Evolutionary conservation across 768 basidiomycete species (phyloP).

Genomic region (Imleria badia): DNA sequence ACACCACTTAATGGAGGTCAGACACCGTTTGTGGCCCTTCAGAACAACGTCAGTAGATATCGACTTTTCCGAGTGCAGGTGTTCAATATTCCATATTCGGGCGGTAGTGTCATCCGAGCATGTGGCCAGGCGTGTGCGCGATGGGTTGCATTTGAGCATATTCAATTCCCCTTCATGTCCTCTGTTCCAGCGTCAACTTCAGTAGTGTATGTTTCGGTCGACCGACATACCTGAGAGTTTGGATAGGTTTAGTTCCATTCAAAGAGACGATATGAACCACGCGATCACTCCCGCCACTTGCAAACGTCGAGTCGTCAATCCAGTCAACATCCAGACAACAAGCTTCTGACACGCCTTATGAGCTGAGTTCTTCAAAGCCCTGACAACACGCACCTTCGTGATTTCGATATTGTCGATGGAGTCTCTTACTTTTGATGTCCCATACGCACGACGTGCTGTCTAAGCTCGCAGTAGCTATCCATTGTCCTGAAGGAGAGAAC

Average conservation of each 20-base stretch:
- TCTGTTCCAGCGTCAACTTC: conserved; percentile 34
- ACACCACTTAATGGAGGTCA: conserved; percentile 72
- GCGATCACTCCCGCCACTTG: conserved; percentile 70
- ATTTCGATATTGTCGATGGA: conserved; percentile 61
- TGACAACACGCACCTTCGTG: conserved; percentile 54
- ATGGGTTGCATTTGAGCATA: conserved; percentile 67
- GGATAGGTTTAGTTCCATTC: conserved; percentile 51
- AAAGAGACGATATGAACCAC: conserved; percentile 61
- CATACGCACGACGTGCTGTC: conserved; percentile 79
- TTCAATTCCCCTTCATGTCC: conserved; percentile 80
- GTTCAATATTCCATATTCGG: conserved; percentile 70
- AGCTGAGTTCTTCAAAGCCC: neutral
- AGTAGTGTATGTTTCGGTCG: neutral
- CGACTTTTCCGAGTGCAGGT: conserved; percentile 34
- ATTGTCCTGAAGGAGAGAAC: conserved; percentile 72
- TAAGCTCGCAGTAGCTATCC: conserved; percentile 74
- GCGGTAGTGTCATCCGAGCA: conserved; percentile 83
- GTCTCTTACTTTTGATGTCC: conserved; percentile 62
- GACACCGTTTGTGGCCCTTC: conserved; percentile 62
- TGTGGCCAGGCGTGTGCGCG: conserved; percentile 68
- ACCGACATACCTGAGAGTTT: conserved; percentile 56
- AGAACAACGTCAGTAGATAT: conserved; percentile 38
- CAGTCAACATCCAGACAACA: conserved; percentile 83
- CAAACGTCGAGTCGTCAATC: conserved; percentile 69
- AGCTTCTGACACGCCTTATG: conserved; percentile 40